These are phyloP conservation scores for Ormosia emarginata DNA, from an alignment of 306 rosid species.

Conservation along the genomic window DNA sequence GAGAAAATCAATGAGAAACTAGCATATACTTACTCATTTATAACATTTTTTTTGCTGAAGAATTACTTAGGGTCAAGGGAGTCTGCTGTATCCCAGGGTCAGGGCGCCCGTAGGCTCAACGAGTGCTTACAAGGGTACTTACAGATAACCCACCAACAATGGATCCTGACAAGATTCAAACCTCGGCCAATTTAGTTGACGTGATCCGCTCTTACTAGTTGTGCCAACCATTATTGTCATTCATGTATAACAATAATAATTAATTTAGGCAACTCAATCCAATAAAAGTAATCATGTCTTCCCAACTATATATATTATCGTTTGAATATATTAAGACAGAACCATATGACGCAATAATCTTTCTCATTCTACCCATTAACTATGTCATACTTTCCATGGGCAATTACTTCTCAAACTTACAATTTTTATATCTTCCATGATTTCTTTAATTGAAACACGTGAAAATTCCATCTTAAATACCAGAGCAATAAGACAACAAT, in stretches of 20 bases:
- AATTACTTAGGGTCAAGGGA: too few relatives aligned
- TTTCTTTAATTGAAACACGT: neutral
- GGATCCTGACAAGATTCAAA: too few relatives aligned
- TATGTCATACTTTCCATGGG: neutral
- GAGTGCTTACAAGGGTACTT: too few relatives aligned
- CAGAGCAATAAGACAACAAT: constrained; percentile 3
- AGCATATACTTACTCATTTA: neutral
- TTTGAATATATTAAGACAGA: neutral
- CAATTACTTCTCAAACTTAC: neutral
- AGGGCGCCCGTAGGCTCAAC: too few relatives aligned
- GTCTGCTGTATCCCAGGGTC: too few relatives aligned
- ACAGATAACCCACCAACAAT: too few relatives aligned
- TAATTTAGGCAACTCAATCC: neutral
- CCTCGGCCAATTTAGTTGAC: too few relatives aligned
- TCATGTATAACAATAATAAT: neutral
- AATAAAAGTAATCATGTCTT: neutral
- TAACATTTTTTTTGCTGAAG: too few relatives aligned
- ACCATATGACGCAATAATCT: constrained; percentile 37
- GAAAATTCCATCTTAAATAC: neutral
- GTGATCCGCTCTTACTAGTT: too few relatives aligned
- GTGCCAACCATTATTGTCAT: too few relatives aligned
- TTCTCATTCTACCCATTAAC: constrained; percentile 41
- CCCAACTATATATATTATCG: neutral
- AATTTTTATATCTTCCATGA: neutral
- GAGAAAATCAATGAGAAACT: constrained; percentile 4